These are phyloP conservation scores for Bimuria novae-zelandiae DNA, from an alignment of 2,329 filamentous ascomycete genomes.

Conservation along the genomic window DNA sequence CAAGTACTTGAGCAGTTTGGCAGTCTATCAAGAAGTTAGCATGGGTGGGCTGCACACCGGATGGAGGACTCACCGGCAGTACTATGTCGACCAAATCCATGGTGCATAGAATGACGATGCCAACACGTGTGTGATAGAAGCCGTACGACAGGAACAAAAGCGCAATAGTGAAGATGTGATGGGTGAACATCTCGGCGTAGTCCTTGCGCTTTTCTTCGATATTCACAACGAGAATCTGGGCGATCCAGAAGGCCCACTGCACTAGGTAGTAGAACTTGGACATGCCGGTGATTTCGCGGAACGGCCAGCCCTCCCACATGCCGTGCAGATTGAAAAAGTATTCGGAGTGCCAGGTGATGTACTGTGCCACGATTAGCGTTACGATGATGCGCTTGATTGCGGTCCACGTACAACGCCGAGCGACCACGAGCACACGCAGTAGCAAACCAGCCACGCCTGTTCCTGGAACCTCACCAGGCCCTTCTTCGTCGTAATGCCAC, in stretches of 20 bases:
- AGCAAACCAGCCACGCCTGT: constrained; percentile 88
- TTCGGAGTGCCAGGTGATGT: constrained; percentile 75
- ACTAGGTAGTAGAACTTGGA: constrained; percentile 90
- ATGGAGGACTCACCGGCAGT: constrained; percentile 65
- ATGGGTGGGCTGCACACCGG: not conserved
- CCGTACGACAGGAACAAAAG: constrained; percentile 83
- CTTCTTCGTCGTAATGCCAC: constrained; percentile 78
- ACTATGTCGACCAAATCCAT: constrained; percentile 95
- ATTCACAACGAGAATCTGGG: constrained; percentile 92
- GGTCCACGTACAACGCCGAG: constrained; percentile 71
- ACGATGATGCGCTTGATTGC: not conserved
- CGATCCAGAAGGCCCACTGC: constrained; percentile 90
- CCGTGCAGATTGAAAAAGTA: constrained; percentile 78
- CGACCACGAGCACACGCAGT: constrained; percentile 81
- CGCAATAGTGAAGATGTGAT: constrained; percentile 86
- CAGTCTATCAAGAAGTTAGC: too few relatives aligned
- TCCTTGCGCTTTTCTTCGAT: constrained; percentile 95
- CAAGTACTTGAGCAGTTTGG: constrained; percentile 90
- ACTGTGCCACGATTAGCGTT: constrained; percentile 56
- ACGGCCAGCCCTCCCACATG: constrained; percentile 85
- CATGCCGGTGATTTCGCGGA: constrained; percentile 71
- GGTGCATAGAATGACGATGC: constrained; percentile 83
- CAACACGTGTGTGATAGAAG: constrained; percentile 85
- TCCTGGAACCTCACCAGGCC: constrained; percentile 84
- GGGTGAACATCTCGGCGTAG: constrained; percentile 92